Conservation (phyloP, 306 rosid species). For the Alnus rubra region DNA sequence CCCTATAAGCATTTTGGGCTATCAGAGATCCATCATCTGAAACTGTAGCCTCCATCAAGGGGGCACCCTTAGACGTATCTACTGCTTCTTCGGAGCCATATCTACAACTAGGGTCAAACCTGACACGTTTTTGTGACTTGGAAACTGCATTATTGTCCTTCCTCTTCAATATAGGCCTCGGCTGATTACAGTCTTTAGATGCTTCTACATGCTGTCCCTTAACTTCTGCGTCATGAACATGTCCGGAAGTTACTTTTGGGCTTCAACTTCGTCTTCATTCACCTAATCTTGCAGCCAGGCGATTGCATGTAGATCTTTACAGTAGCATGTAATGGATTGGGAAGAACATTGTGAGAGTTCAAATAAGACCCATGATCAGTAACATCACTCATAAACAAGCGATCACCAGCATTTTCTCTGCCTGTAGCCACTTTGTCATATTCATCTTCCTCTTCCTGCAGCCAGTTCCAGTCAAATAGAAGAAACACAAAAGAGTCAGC, state of each 20-base stretch:
- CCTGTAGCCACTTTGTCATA: conserved; percentile 41
- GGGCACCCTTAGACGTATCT: neutral
- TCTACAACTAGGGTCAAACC: conserved; percentile 28
- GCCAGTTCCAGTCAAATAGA: neutral
- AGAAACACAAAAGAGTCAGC: neutral
- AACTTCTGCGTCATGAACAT: neutral
- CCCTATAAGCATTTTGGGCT: neutral
- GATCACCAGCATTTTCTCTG: conserved; percentile 18
- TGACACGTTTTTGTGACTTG: conserved; percentile 31
- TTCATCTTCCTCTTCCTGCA: conserved; percentile 44
- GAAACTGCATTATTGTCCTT: conserved; percentile 1
- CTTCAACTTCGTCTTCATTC: conserved; percentile 33
- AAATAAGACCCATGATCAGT: conserved; percentile 25
- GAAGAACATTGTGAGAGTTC: conserved; percentile 35
- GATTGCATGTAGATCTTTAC: conserved; percentile 31
- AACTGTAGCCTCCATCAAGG: conserved; percentile 3
- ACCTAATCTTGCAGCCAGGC: conserved; percentile 31
- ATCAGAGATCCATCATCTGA: neutral
- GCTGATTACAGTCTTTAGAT: conserved; percentile 16
- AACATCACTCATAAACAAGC: conserved; percentile 29
- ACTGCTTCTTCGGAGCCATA: conserved; percentile 5
- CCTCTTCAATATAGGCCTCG: conserved; percentile 37
- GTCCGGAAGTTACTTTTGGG: neutral
- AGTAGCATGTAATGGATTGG: neutral
- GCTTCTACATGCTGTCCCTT: neutral